Evolutionary conservation across 176 grass and related monocot species (phyloP).

Genomic region (Carex littledalei): DNA sequence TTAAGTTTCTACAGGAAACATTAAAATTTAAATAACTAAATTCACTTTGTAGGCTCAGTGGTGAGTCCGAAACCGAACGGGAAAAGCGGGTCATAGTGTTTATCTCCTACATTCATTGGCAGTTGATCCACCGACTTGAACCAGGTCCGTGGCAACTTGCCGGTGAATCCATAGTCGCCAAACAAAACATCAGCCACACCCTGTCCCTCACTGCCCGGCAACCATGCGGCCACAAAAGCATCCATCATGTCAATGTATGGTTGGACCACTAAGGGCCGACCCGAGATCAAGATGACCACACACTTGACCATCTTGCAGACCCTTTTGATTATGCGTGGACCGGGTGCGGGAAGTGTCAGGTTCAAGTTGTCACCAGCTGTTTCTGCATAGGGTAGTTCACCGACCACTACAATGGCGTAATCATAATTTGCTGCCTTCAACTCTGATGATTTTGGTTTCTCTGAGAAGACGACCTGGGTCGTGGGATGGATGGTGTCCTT

Average conservation of each 20-base stretch:
- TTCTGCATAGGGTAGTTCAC: constrained; percentile 58
- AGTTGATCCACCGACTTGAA: constrained; percentile 90
- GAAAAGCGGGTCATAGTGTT: constrained; percentile 75
- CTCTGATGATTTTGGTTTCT: constrained; percentile 26
- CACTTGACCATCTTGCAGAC: constrained; percentile 61
- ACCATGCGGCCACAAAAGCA: constrained; percentile 84
- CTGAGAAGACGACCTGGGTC: constrained; percentile 38
- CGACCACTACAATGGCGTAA: constrained; percentile 50
- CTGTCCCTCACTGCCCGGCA: constrained; percentile 72
- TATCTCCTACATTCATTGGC: constrained; percentile 88
- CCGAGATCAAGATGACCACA: constrained; percentile 62
- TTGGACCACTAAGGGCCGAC: constrained; percentile 74
- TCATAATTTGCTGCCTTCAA: constrained; percentile 21
- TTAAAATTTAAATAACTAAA: neutral
- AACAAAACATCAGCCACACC: constrained; percentile 82
- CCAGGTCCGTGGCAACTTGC: constrained; percentile 82
- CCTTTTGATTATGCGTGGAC: constrained; percentile 48
- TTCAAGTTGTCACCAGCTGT: constrained; percentile 49
- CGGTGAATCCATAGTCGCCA: constrained; percentile 79
- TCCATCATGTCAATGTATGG: constrained; percentile 59
- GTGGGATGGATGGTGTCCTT: constrained; percentile 38
- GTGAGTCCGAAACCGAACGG: constrained; percentile 71
- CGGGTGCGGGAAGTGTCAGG: constrained; percentile 46
- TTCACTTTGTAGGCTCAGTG: constrained; percentile 29
- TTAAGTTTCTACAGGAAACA: neutral